Evolutionary conservation across 352 stramenopile species (phyloP).

Genomic region (Thraustochytrium striatum): DNA sequence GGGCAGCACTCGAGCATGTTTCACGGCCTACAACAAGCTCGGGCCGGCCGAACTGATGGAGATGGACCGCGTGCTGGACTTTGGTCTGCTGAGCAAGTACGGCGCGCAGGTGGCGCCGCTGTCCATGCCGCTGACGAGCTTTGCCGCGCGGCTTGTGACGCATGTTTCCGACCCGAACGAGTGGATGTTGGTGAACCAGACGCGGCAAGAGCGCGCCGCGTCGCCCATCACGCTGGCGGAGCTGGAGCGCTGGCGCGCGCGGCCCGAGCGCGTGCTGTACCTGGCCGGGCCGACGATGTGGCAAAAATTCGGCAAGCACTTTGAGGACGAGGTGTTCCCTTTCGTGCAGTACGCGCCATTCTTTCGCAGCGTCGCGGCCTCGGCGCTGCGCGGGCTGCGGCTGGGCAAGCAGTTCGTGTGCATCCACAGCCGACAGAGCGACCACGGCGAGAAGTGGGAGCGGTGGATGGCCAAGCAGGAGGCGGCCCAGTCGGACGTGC

Average conservation of each 20-base stretch:
- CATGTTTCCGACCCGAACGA: background rate
- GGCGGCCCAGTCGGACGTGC: background rate
- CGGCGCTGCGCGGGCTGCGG: background rate
- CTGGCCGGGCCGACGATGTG: slow-evolving; percentile 42
- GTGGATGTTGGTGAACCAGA: slow-evolving; percentile 10
- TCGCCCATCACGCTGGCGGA: background rate
- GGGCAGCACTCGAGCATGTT: slow-evolving; percentile 47
- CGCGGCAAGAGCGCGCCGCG: background rate
- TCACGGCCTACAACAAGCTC: slow-evolving; percentile 43
- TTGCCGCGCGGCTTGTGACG: background rate
- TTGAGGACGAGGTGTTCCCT: slow-evolving; percentile 20
- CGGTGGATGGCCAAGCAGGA: background rate
- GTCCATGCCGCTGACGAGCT: background rate
- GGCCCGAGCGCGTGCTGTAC: background rate
- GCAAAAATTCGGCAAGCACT: background rate
- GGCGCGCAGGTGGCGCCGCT: background rate
- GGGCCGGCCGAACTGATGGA: slow-evolving; percentile 7
- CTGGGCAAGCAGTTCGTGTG: slow-evolving; percentile 4
- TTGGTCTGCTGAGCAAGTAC: background rate
- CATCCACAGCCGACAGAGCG: slow-evolving; percentile 6
- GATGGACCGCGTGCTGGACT: slow-evolving; percentile 36
- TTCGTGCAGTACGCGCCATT: slow-evolving; percentile 30
- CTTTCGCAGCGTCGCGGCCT: slow-evolving; percentile 16
- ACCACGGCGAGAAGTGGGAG: slow-evolving; percentile 44
- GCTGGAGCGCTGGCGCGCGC: background rate